phyloP scores from a whole-genome alignment of 2,329 filamentous ascomycete species.

The Corinectria fuckeliana region DNA sequence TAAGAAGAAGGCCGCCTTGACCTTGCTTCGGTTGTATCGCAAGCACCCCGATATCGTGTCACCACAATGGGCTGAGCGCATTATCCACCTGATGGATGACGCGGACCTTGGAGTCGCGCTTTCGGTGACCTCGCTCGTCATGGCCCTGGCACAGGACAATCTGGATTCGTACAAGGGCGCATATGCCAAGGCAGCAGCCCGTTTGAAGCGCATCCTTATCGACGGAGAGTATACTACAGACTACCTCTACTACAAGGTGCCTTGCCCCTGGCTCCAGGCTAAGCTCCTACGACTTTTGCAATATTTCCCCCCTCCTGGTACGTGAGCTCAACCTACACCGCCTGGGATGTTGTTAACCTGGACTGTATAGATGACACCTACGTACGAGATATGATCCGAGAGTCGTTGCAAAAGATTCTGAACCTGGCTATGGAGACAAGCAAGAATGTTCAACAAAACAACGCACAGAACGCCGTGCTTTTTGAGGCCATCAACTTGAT shows the following conservation, averaged over 20 bases:
- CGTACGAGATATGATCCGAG: slow-evolving; percentile 87
- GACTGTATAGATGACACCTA: slow-evolving; percentile 80
- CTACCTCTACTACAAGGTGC: slow-evolving; percentile 99
- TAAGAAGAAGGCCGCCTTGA: slow-evolving; percentile 98
- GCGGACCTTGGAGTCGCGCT: slow-evolving; percentile 91
- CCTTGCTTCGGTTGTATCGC: slow-evolving; percentile 88
- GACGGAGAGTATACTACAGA: slow-evolving; percentile 89
- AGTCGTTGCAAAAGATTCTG: slow-evolving; percentile 89
- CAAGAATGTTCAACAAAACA: slow-evolving; percentile 99
- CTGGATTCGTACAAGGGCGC: slow-evolving; percentile 93
- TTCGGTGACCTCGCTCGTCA: slow-evolving; percentile 93
- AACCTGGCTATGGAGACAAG: slow-evolving; percentile 91
- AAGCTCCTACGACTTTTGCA: slow-evolving; percentile 91
- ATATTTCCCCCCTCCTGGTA: slow-evolving; percentile 94
- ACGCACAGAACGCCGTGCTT: slow-evolving; percentile 95
- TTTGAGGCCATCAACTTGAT: slow-evolving; percentile 99
- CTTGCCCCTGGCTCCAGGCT: slow-evolving; percentile 97
- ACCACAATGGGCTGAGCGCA: slow-evolving; percentile 95
- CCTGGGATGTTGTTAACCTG: slow-evolving; percentile 8
- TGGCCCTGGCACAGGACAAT: slow-evolving; percentile 92
- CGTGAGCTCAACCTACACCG: slow-evolving; percentile 34
- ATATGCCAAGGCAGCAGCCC: slow-evolving; percentile 90
- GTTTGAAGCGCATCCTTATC: slow-evolving; percentile 87
- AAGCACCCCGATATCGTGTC: slow-evolving; percentile 95
- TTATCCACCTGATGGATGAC: slow-evolving; percentile 99